A percentile compares a stretch with the other conserved stretches of the same genome.
phyloP scores from a whole-genome alignment of 1,284 basidiomycete species.

The Calocybe gambosa region DNA sequence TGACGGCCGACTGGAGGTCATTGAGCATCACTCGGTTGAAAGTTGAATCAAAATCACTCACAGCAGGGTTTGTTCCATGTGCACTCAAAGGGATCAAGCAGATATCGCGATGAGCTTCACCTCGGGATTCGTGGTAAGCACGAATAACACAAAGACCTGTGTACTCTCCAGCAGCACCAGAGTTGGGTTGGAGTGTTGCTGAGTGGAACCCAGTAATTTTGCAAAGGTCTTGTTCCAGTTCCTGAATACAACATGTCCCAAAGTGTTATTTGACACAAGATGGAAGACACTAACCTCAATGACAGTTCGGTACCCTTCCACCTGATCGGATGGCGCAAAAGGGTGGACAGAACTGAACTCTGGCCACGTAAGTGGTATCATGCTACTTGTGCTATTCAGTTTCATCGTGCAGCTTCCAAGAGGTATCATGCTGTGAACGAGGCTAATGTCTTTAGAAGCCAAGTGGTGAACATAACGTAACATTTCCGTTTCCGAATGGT shows the following conservation, averaged over 20 bases:
- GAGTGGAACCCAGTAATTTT: slow-evolving; percentile 94
- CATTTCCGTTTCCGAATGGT: slow-evolving; percentile 98
- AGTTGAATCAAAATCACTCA: slow-evolving; percentile 31
- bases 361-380: slow-evolving; percentile 94
- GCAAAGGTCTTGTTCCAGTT: slow-evolving; percentile 88
- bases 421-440: slow-evolving; percentile 96
- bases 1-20: slow-evolving; percentile 74
- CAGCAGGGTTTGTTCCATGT: slow-evolving; percentile 94
- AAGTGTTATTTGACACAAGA: background rate
- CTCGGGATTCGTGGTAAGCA: slow-evolving; percentile 88
- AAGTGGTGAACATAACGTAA: slow-evolving; percentile 93
- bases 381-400: slow-evolving; percentile 93
- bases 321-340: slow-evolving; percentile 88
- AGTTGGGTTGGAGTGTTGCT: slow-evolving; percentile 95
- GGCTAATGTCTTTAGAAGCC: slow-evolving; percentile 90
- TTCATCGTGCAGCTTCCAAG: slow-evolving; percentile 98
- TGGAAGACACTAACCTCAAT: slow-evolving; percentile 55
- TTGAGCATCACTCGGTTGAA: slow-evolving; percentile 6
- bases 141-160: slow-evolving; percentile 90
- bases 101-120: slow-evolving; percentile 82
- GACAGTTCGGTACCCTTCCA: slow-evolving; percentile 79
- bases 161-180: slow-evolving; percentile 95
- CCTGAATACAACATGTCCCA: slow-evolving; percentile 33
- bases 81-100: slow-evolving; percentile 95
- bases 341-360: slow-evolving; percentile 90